Evolutionary conservation across 441 rosid genomes (phyloP).

Genomic region (Raphanus hybrid): DNA sequence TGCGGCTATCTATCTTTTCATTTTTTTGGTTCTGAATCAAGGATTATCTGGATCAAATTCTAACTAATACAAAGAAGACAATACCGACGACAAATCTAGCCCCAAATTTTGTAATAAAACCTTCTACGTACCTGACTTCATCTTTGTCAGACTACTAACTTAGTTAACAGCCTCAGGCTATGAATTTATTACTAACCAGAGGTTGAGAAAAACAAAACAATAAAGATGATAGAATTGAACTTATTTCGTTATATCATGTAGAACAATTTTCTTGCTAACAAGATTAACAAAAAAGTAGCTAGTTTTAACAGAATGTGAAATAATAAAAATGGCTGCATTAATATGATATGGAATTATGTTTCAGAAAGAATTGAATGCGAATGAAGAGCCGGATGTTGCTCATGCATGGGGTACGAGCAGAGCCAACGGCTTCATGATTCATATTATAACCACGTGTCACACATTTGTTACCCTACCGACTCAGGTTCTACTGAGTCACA

Average conservation of each 20-base stretch:
- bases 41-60: too few relatives aligned
- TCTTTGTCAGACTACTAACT: not conserved
- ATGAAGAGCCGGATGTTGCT: conserved; percentile 42
- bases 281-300: not conserved
- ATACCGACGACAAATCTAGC: too few relatives aligned
- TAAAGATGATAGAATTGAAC: not conserved
- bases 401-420: conserved; percentile 34
- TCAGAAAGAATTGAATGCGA: conserved; percentile 15
- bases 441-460: conserved; percentile 19
- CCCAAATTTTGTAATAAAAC: too few relatives aligned
- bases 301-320: not conserved
- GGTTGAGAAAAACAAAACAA: not conserved
- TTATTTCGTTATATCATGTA: not conserved
- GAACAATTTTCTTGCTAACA: not conserved
- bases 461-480: conserved; percentile 14
- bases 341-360: too few relatives aligned
- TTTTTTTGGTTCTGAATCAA: too few relatives aligned
- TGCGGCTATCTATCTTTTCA: not conserved
- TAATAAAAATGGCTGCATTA: not conserved
- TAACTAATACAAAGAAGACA: too few relatives aligned
- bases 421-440: conserved; percentile 30
- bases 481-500: conserved; percentile 22
- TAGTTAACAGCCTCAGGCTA: not conserved
- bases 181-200: not conserved
- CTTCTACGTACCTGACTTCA: too few relatives aligned